Conservation (phyloP, 2,329 filamentous ascomycete species). For the Biscogniauxia sp. region DNA sequence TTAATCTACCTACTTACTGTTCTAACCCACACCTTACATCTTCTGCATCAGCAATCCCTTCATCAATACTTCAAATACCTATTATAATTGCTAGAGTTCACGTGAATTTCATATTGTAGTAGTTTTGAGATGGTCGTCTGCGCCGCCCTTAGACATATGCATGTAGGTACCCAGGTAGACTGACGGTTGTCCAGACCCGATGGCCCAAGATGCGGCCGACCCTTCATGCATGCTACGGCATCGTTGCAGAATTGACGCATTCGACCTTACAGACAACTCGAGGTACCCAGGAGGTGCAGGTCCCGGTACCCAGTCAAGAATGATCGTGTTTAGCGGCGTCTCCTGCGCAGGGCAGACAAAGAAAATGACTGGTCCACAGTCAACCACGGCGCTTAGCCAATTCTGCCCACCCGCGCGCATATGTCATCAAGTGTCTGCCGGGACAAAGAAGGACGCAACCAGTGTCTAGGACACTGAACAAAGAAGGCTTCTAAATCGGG, state of each 20-base stretch:
- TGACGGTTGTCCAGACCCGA: not conserved
- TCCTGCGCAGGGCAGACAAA: slow-evolving; percentile 10
- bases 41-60: too few relatives aligned
- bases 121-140: not conserved
- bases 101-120: too few relatives aligned
- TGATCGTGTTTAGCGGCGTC: not conserved
- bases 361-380: slow-evolving; percentile 28
- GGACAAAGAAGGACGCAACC: slow-evolving; percentile 25
- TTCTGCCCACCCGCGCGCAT: slow-evolving; percentile 23
- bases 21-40: too few relatives aligned
- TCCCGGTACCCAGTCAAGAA: too few relatives aligned
- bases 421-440: slow-evolving; percentile 15
- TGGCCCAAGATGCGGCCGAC: not conserved
- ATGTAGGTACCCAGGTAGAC: too few relatives aligned
- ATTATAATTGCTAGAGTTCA: too few relatives aligned
- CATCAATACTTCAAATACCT: too few relatives aligned
- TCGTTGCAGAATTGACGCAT: not conserved
- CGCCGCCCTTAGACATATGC: not conserved
- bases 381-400: slow-evolving; percentile 27
- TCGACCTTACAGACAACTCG: not conserved
- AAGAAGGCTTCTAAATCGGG: slow-evolving; percentile 19
- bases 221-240: not conserved
- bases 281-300: not conserved
- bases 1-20: too few relatives aligned
- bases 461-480: slow-evolving; percentile 18